A percentile compares a stretch with the other conserved stretches of the same genome.
phyloP scores from a whole-genome alignment of 2,329 filamentous ascomycete genomes.

The Diaporthe aspalathi region DNA sequence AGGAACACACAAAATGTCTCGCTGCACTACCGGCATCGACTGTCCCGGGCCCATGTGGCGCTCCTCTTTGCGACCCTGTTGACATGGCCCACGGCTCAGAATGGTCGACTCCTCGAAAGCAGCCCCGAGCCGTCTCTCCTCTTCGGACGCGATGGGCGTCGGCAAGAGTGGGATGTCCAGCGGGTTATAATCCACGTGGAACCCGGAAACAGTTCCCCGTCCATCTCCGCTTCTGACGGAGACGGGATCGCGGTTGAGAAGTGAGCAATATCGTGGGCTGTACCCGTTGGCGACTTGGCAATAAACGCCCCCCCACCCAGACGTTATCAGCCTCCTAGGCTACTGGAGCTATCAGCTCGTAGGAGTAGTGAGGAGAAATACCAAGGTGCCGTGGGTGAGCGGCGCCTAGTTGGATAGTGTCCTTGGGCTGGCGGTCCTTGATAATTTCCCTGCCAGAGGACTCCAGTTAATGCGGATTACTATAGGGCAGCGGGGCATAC shows the following conservation, averaged over 20 bases:
- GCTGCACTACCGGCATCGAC: background rate
- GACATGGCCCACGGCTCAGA: background rate
- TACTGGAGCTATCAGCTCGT: background rate
- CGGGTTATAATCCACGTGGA: constrained; percentile 2
- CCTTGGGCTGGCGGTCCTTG: background rate
- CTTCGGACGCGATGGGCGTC: background rate
- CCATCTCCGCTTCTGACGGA: constrained; percentile 11
- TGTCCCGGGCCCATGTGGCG: background rate
- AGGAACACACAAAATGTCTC: background rate
- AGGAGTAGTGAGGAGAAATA: constrained; percentile 16
- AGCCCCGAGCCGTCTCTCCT: background rate
- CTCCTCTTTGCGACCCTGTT: constrained; percentile 8
- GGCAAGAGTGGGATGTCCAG: background rate
- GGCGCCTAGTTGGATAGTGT: constrained; percentile 1
- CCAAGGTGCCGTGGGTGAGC: constrained; percentile 4
- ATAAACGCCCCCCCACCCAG: background rate
- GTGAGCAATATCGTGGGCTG: background rate
- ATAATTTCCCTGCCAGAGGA: constrained; percentile 3
- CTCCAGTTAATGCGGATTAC: constrained; percentile 2
- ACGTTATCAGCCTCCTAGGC: background rate
- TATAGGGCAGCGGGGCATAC: constrained; percentile 20
- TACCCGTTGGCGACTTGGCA: background rate
- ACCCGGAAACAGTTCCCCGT: constrained; percentile 4
- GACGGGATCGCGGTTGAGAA: background rate
- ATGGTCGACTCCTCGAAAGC: background rate